Evolutionary conservation across 257 asterid species (phyloP).

Genomic region (Petrea volubilis): DNA sequence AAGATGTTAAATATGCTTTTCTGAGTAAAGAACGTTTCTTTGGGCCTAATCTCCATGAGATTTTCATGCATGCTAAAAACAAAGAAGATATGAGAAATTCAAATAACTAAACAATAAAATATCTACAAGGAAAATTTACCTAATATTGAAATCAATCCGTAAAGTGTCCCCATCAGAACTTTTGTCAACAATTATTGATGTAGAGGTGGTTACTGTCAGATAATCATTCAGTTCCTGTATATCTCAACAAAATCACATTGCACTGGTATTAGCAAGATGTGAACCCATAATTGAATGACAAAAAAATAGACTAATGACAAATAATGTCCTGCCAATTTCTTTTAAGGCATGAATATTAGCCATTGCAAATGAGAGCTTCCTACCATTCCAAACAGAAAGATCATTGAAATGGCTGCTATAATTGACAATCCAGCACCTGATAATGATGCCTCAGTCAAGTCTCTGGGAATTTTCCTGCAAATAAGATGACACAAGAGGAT

Average conservation of each 20-base stretch:
- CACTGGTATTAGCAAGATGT: neutral
- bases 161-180: constrained; percentile 89
- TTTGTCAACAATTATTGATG: constrained; percentile 80
- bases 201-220: constrained; percentile 68
- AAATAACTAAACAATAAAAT: neutral
- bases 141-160: constrained; percentile 85
- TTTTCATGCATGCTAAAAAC: neutral
- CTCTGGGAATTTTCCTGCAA: constrained; percentile 88
- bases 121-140: constrained; percentile 39
- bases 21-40: neutral
- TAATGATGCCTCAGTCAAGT: constrained; percentile 87
- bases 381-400: constrained; percentile 95
- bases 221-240: constrained; percentile 77
- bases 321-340: neutral
- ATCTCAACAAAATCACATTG: constrained; percentile 26
- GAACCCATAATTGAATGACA: neutral
- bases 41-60: neutral
- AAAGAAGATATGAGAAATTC: neutral
- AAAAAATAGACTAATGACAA: neutral
- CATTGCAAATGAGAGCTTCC: constrained; percentile 24
- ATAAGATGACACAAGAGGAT: constrained; percentile 10
- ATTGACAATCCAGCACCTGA: constrained; percentile 97
- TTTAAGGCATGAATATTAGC: constrained; percentile 6
- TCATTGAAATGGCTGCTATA: constrained; percentile 75
- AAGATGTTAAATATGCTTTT: neutral